These are phyloP conservation scores for Haematococcus lacustris DNA, from an alignment of 139 green algal species.

Conservation along the genomic window DNA sequence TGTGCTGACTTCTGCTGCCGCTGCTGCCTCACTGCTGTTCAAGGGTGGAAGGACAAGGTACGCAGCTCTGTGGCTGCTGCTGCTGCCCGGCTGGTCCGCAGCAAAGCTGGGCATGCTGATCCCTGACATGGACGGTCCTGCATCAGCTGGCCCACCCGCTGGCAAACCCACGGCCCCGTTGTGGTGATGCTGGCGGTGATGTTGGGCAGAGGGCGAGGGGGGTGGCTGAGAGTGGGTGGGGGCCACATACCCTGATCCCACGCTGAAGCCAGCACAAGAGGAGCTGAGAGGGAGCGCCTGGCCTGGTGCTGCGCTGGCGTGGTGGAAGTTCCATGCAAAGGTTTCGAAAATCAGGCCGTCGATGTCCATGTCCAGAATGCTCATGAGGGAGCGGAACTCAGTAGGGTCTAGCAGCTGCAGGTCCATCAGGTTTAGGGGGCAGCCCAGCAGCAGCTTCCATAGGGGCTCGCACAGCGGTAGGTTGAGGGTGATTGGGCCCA, in stretches of 20 bases:
- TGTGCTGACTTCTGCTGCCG: background rate
- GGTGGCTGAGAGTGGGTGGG: too few relatives aligned
- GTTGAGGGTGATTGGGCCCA: slow-evolving; percentile 54
- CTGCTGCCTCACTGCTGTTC: background rate
- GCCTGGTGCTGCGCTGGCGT: too few relatives aligned
- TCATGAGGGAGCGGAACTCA: slow-evolving; percentile 42
- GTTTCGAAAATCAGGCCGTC: slow-evolving; percentile 56
- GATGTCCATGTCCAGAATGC: slow-evolving; percentile 53
- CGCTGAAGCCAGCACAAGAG: too few relatives aligned
- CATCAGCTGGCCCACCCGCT: too few relatives aligned
- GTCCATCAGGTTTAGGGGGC: slow-evolving; percentile 49
- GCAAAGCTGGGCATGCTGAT: too few relatives aligned
- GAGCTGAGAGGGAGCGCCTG: too few relatives aligned
- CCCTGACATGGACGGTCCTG: too few relatives aligned
- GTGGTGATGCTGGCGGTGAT: too few relatives aligned
- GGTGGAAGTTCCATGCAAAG: slow-evolving; percentile 46
- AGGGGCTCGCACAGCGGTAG: slow-evolving; percentile 51
- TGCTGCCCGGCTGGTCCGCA: background rate
- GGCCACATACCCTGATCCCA: too few relatives aligned
- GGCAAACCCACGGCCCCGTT: too few relatives aligned
- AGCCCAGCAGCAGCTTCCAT: slow-evolving; percentile 58
- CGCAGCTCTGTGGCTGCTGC: background rate
- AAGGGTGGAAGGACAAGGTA: background rate
- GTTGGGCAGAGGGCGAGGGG: too few relatives aligned
- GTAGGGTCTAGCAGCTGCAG: slow-evolving; percentile 24